Base-by-base conservation (phyloP, 441 rosid genomes). In the Euphorbia corollata region DNA sequence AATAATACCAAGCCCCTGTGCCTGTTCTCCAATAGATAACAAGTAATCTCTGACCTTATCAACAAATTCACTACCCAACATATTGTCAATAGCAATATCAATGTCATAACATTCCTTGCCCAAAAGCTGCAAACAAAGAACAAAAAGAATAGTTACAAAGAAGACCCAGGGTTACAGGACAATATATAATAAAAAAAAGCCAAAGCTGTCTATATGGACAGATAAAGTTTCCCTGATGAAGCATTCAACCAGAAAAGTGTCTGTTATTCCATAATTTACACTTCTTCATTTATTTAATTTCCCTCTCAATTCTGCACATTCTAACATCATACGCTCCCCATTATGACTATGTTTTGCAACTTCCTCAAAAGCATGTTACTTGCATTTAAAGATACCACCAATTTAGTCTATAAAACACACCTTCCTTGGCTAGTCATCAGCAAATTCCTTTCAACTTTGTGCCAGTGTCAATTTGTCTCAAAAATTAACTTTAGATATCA, bases 21-120 rank as follows among this genome's bases (percentile, higher is more conserved):
- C 86, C 74, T 77, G 70, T 77, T 89, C 93, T 5, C 87, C 93
- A 20, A 79, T 79, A 45, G 87, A 78, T 11, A 82, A 74, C 72
- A 93, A 73, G 77, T 87, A 91, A 6, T 81, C 89, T 20, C 74
- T 74, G 34, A 93, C 91, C 82, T 89, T 93, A 65, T 86, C 84
- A 59, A 82, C 88, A 68, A 93, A 91, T 38, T 77, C 87, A 79
- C 91, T 87, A 10, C 99, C 99, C 34, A 82, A 56, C 96, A 93
- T 86, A 69, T 90, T 77, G 63, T 93, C 91, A 56, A 91, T 82
- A 11, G 99, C 95, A 61, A 93, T 87, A 68, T 93, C 99, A 34
- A 93, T 93, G 73, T 93, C 99, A 69, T 82, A 86, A 69, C 91
- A 85, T 0, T 87, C 97, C 81, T 85, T 87, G 5, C 97, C 96